Evolutionary conservation across 306 rosid genomes (phyloP).

Genomic region (Lotus japonicus): DNA sequence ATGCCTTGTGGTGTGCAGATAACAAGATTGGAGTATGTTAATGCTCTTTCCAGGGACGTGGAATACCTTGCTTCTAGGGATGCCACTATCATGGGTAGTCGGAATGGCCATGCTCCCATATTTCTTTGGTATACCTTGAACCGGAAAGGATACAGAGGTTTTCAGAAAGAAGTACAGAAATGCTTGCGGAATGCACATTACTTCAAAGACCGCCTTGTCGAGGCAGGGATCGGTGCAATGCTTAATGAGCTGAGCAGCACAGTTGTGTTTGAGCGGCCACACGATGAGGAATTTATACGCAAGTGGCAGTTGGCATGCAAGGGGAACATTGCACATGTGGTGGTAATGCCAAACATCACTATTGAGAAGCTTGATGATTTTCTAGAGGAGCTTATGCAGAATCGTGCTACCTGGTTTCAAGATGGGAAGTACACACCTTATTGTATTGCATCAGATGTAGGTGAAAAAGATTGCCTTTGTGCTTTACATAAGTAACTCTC

Average conservation of each 20-base stretch:
- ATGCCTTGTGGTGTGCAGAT: slow-evolving; percentile 62
- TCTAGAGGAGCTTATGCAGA: slow-evolving; percentile 34
- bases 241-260: slow-evolving; percentile 54
- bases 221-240: slow-evolving; percentile 48
- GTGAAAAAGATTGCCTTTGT: slow-evolving; percentile 36
- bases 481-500: slow-evolving; percentile 31
- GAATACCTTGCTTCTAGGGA: slow-evolving; percentile 56
- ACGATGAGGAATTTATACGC: slow-evolving; percentile 46
- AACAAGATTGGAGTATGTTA: slow-evolving; percentile 40
- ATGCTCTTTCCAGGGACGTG: slow-evolving; percentile 46
- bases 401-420: slow-evolving; percentile 37
- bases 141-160: slow-evolving; percentile 49
- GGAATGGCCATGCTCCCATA: slow-evolving; percentile 57
- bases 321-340: slow-evolving; percentile 53
- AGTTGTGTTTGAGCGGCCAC: slow-evolving; percentile 54
- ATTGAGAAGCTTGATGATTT: slow-evolving; percentile 41
- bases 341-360: slow-evolving; percentile 54
- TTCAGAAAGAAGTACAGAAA: slow-evolving; percentile 52
- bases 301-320: slow-evolving; percentile 52
- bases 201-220: slow-evolving; percentile 39
- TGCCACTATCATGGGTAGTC: slow-evolving; percentile 56
- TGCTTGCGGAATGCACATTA: slow-evolving; percentile 50
- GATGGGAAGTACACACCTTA: slow-evolving; percentile 32
- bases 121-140: slow-evolving; percentile 56
- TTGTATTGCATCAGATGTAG: slow-evolving; percentile 44